phyloP scores from a whole-genome alignment of 495 filamentous ascomycete genomes.

The Chaetomium cochliodes region DNA sequence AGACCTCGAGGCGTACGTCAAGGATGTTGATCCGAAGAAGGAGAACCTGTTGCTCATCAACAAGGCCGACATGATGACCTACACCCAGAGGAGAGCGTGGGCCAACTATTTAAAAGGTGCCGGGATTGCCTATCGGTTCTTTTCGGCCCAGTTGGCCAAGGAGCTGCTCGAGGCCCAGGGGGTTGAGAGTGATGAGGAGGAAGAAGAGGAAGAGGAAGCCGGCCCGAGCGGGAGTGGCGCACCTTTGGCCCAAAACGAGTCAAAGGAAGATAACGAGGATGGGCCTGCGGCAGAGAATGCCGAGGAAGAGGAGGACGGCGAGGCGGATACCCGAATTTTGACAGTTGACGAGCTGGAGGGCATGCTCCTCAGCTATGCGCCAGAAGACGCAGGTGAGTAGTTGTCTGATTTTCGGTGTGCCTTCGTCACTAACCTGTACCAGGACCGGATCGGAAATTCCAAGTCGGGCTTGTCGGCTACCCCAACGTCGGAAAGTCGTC shows the following conservation, averaged over 20 bases:
- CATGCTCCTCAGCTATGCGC: constrained; percentile 76
- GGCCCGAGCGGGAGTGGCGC: constrained; percentile 11
- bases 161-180: constrained; percentile 71
- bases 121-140: constrained; percentile 87
- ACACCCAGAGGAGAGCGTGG: constrained; percentile 80
- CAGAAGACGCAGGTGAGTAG: constrained; percentile 52
- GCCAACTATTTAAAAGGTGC: constrained; percentile 80
- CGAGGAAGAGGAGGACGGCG: constrained; percentile 38
- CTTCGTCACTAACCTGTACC: constrained; percentile 21
- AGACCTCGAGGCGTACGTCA: constrained; percentile 90
- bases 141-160: constrained; percentile 90
- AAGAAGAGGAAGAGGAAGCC: constrained; percentile 38
- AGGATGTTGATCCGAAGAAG: constrained; percentile 85
- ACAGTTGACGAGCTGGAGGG: constrained; percentile 89
- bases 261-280: constrained; percentile 36
- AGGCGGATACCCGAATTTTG: constrained; percentile 74
- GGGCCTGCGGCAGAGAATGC: constrained; percentile 22
- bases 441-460: constrained; percentile 62
- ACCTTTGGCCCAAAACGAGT: constrained; percentile 24
- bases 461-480: constrained; percentile 95
- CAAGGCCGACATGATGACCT: constrained; percentile 99
- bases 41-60: constrained; percentile 92
- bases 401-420: neutral
- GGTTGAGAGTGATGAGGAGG: constrained; percentile 39
- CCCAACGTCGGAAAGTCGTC: constrained; percentile 99